Base-by-base conservation (phyloP, 169 alveolate genomes). In the Cryptosporidium muris region DNA sequence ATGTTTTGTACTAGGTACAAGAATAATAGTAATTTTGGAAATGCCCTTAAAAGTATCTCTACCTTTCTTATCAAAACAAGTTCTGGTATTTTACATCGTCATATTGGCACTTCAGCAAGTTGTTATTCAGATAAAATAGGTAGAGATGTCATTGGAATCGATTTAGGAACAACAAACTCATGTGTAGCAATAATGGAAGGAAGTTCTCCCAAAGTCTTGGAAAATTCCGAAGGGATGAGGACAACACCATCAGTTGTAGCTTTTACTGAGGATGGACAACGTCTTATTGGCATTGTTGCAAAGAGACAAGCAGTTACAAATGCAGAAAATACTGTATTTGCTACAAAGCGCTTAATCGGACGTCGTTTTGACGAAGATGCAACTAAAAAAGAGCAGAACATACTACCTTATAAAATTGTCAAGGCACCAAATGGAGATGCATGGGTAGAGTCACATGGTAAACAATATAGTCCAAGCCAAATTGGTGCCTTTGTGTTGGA, bases 151-250 rank as follows among this genome's bases (percentile, higher is more conserved):
- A 97, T 98, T 65, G 99, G 99, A 82, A 98, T 98, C 52, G 99
- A 98, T 90, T 91, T 98, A 91, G 99, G 99, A 40, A 98, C 99
- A 38, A 98, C 99, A 56, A 97, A 98, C 95, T 95, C 99, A 74
- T 98, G 99, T 89, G 99, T 97, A 60, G 99, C 99, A 6, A 93
- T 98, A 45, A 96, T 98, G 99, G 99, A 97, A 91, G 98, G 98
- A 51, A 92, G 94, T 81, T 95, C 95, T 65, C 99, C 99, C 38
- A 97, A 97, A 89, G 98, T 97, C 51, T 93, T 97, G 63, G 99
- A 96, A 81, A 97, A 97, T 90, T 95, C 98, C 65, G 98, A 96
- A 93, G 98, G 98, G 80, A 92, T 92, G 94, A 93, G 99, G 81
- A 97, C 99, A 47, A 97, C 99, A 38, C 99, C 99, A n/a, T 96